Base-by-base conservation (phyloP, 208 protist genomes). In the Leptomonas pyrrhocoris region DNA sequence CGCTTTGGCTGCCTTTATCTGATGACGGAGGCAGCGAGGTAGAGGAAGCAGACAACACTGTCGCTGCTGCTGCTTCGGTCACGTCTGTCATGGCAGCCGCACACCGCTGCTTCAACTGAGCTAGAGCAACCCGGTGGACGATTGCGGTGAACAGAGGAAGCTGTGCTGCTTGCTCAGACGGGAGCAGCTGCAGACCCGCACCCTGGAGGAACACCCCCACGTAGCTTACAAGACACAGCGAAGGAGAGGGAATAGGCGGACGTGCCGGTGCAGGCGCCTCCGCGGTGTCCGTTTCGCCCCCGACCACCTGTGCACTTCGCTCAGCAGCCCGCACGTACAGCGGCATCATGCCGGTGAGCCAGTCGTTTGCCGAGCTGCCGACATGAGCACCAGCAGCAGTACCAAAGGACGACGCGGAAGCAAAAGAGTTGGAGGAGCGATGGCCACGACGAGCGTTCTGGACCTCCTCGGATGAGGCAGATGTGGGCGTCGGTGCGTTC, bases 171-270 rank as follows among this genome's bases (percentile, higher is more conserved):
- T 76, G 71, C 71, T 76, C 71, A 0, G 62, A 43, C 0, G 71
- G 46, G 15, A 65, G 40, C 15, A 76, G 62, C 71, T 76, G 71
- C 61, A 76, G 46, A 2, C 71, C 71, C 2, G 62, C 62, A 5
- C 27, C 71, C n/a, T 65, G 62, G 23, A 76, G 54, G 42, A 76
- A 76, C 43, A 51, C 36, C 6, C 62, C 71, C 5, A 70, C 50
- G 46, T 76, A 76, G 63, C 71, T 76, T 12, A 76, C 36, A 31
- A 76, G 61, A 25, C 71, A 76, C 16, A 69, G 71, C 4, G 54
- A 45, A 25, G 62, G 62, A 9, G 71, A 70, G 8, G 71, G 62
- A 8, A 65, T 50, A 30, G 15, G 21, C 21, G 34, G 9, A 1
- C 36, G 51, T 2, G 56, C 4, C 5, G 23, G 15, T 8, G 36